A percentile compares a stretch with the other conserved stretches of the same genome.
Conservation (phyloP, 371 early-diverging fungal species). For the Neoconidiobolus thromboides region DNA sequence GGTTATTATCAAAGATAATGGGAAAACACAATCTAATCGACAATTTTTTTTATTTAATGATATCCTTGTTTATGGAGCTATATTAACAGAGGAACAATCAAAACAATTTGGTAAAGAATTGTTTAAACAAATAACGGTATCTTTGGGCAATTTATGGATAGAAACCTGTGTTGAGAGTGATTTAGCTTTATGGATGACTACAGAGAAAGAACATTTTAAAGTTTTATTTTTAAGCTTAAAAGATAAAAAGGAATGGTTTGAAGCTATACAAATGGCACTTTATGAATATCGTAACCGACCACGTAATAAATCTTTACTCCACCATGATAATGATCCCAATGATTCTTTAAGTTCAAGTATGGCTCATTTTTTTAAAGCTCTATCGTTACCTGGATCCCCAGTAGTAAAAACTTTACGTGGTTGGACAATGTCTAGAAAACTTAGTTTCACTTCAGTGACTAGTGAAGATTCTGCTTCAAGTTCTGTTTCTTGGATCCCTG, state of each 20-base stretch:
- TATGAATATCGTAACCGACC: background rate
- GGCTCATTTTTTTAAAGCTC: background rate
- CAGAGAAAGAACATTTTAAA: slow-evolving; percentile 1
- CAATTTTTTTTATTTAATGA: slow-evolving; percentile 3
- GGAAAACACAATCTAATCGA: background rate
- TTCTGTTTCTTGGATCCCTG: slow-evolving; percentile 13
- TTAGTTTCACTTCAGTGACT: background rate
- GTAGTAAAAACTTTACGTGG: background rate
- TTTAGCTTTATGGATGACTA: background rate
- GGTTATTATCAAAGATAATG: background rate
- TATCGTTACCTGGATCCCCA: background rate
- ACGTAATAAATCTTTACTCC: background rate
- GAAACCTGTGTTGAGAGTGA: background rate
- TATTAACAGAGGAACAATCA: background rate
- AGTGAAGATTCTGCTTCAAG: no score
- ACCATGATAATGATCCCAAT: no score
- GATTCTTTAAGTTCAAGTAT: background rate
- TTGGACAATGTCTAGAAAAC: background rate
- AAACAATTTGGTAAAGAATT: background rate
- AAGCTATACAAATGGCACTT: background rate
- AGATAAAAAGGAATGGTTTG: background rate
- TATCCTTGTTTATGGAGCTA: slow-evolving; percentile 3
- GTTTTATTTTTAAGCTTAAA: background rate
- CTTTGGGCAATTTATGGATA: background rate
- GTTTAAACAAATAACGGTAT: background rate